phyloP scores from a whole-genome alignment of 1,284 basidiomycete genomes.

The Tilletia caries region DNA sequence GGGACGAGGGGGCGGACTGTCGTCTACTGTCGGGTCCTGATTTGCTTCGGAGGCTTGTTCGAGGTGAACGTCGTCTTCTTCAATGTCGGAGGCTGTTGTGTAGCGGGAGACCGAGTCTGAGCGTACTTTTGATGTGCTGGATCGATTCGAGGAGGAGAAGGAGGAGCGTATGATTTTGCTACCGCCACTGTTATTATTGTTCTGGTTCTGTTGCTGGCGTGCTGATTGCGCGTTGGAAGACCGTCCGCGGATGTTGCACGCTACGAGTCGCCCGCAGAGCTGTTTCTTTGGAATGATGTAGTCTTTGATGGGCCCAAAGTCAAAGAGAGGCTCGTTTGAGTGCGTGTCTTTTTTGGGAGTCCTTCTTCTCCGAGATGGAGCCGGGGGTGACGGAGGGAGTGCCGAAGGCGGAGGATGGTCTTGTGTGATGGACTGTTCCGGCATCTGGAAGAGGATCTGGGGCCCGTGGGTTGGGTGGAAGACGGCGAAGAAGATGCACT shows the following conservation, averaged over 20 bases:
- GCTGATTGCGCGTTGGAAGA: background rate
- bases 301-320: constrained; percentile 84
- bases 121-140: background rate
- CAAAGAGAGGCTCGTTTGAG: constrained; percentile 63
- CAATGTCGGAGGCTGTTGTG: constrained; percentile 7
- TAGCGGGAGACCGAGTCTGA: constrained; percentile 5
- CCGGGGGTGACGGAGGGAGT: constrained; percentile 17
- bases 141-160: constrained; percentile 60
- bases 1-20: background rate
- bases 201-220: background rate
- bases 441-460: constrained; percentile 82
- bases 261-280: constrained; percentile 83
- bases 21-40: background rate
- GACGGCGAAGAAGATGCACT: constrained; percentile 77
- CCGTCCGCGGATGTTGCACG: constrained; percentile 58
- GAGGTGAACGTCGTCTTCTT: background rate
- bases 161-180: constrained; percentile 68
- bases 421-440: constrained; percentile 71
- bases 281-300: constrained; percentile 87
- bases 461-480: constrained; percentile 79
- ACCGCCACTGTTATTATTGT: background rate
- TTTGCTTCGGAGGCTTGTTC: background rate
- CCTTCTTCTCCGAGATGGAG: background rate
- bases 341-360: background rate
- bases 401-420: constrained; percentile 58